Evolutionary conservation across 345 rosid genomes (phyloP).

Genomic region (Nasturtium officinale): DNA sequence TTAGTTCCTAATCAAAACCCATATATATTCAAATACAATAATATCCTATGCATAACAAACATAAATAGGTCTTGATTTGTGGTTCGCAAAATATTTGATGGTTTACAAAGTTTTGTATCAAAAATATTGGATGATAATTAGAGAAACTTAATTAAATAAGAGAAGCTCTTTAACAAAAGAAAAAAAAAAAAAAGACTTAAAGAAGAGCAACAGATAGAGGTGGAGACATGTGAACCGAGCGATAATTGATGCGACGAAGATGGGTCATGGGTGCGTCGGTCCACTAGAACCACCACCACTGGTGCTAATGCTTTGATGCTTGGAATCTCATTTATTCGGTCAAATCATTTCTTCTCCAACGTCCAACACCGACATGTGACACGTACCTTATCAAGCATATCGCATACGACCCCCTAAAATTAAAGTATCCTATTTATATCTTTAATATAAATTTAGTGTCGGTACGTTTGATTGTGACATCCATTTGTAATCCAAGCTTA

Average conservation of each 20-base stretch:
- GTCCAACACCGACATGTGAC: constrained; percentile 46
- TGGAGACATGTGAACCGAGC: constrained; percentile 37
- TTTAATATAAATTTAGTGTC: constrained; percentile 25
- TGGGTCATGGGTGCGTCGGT: constrained; percentile 39
- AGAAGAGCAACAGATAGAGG: constrained; percentile 8
- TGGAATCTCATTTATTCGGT: constrained; percentile 41
- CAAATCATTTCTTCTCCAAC: constrained; percentile 41
- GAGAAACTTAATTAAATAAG: not conserved
- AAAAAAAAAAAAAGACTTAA: not conserved
- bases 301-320: constrained; percentile 33
- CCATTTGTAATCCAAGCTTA: constrained; percentile 20
- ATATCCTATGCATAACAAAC: no score
- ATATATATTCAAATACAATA: no score
- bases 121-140: constrained; percentile 4
- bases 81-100: not conserved
- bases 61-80: no score
- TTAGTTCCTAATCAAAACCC: no score
- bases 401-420: constrained; percentile 6
- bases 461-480: constrained; percentile 38
- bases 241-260: constrained; percentile 39
- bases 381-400: constrained; percentile 42
- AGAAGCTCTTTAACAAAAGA: not conserved
- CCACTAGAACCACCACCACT: constrained; percentile 37
- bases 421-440: constrained; percentile 1
- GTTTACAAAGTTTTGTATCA: not conserved